Evolutionary conservation across 164 flowering plant species (phyloP), one percentile per base, ranked within the genome.

Genomic region (Santalum album): DNA sequence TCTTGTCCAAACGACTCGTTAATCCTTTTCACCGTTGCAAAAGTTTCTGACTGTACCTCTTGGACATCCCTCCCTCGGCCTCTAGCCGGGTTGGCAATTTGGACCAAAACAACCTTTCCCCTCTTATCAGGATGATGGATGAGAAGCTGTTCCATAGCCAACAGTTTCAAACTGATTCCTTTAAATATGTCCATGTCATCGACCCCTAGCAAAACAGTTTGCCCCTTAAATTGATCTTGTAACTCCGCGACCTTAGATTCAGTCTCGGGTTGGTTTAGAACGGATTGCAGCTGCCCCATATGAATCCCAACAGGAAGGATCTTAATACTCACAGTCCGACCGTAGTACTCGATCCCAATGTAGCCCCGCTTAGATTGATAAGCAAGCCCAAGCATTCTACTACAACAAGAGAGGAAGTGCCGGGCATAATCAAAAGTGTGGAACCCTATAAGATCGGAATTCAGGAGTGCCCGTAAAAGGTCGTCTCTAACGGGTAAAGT

Each of bases 151-250:
- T 77, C 85, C 68, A 77, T 71, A 7, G 85, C 85, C 61, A 80
- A 60, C 26, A 80, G 73, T 57, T 80, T 80, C 63, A 80, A 69
- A 62, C 78, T 77, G 39, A 80, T 80, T 19, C 85, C 85, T 50
- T 80, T 80, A 47, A 80, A 80, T 55, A 80, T 77, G 51, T 80
- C 85, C 85, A 80, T 80, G 72, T 80, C 85, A 67, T 80, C 85
- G 20, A 80, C 85, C 51, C 85, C 85, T 45, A 80, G 80, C 69
- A 80, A 60, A 22, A 77, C 77, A 7, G 66, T 69, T 53, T 60
- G 70, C 47, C 62, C 78, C 56, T 39, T 46, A 52, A 73, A 80
- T 49, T 49, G 66, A 38, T 65, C 63, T 25, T 55, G 42, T 35
- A 80, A 55, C 21, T 73, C 80, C 23, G 73, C 60, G 19, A 77